These are phyloP conservation scores for Arthrobotrys sinensis DNA, from an alignment of 2,329 filamentous ascomycete genomes.

Conservation along the genomic window DNA sequence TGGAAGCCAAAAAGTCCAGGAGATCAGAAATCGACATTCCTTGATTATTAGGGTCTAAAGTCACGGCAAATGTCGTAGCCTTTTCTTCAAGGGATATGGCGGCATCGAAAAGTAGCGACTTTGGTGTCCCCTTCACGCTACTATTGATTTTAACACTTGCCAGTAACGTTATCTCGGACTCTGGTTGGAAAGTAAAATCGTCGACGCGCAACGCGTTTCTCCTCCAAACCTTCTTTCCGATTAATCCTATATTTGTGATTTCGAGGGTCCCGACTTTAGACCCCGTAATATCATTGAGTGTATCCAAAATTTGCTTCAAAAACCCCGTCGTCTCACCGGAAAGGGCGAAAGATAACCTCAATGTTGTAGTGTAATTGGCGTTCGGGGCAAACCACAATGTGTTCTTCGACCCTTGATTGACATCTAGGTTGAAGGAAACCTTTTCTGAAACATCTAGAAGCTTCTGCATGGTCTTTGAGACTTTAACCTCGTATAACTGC, in stretches of 20 bases:
- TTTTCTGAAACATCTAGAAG: conserved; percentile 6
- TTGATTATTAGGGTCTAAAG: conserved; percentile 16
- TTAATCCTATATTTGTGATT: conserved; percentile 8
- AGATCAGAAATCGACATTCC: conserved; percentile 10
- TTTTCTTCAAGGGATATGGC: conserved; percentile 10
- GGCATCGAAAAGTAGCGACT: conserved; percentile 13
- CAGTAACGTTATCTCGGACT: not conserved
- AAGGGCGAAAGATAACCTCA: conserved; percentile 27
- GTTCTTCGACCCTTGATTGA: conserved; percentile 43
- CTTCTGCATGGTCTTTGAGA: conserved; percentile 11
- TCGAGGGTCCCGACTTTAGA: conserved; percentile 8
- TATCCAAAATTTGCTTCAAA: conserved; percentile 5
- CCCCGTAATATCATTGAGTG: conserved; percentile 7
- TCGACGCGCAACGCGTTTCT: not conserved
- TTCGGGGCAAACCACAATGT: conserved; percentile 60
- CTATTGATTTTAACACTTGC: conserved; percentile 12
- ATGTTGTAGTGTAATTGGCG: conserved; percentile 40
- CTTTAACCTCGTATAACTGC: not conserved
- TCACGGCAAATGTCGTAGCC: conserved; percentile 8
- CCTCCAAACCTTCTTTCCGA: conserved; percentile 20
- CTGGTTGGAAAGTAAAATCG: not conserved
- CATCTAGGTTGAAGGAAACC: conserved; percentile 9
- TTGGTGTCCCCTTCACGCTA: not conserved
- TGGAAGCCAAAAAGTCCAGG: conserved; percentile 12
- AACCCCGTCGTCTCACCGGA: not conserved